Base-by-base conservation (phyloP, 371 early-diverging fungal species). In the Mucor mucedo region DNA sequence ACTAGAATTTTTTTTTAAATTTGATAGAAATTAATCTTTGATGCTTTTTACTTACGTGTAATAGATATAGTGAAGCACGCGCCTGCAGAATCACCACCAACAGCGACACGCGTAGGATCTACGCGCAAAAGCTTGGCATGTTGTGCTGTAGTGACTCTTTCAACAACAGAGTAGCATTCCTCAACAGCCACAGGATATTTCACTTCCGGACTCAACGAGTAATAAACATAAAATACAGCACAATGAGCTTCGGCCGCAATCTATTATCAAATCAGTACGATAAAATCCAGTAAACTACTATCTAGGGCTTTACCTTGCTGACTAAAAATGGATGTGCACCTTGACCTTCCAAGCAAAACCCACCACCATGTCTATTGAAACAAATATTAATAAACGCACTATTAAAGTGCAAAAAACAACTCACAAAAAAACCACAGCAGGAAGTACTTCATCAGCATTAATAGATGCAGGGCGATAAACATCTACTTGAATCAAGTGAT, bases 11-110 rank as follows among this genome's bases (percentile, higher is more conserved):
- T 21, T 65, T 9, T 49, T 38, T 5, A 39, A 55, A n/a, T 45
- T 16, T 14, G 16, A n/a, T 45, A n/a, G 47, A 3, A n/a, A 2
- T 16, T 3, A 2, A 2, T 6, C 16, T 21, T 28, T 7, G 21
- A 8, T 44, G 32, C 55, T 40, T 14, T 49, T n/a, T n/a, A 58
- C 49, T 65, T 60, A 47, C 65, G 32, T 9, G 56, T 29, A 11
- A 60, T 14, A n/a, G 41, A 59, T 6, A 55, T 56, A 11, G 68
- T 16, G 27, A 71, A 39, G 35, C 67, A 67, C 28, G 68, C 67
- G 9, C 71, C 71, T 1, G 60, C 68, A 50, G 68, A 68, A 41
- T 71, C 68, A 32, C 71, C 71, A 14, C 63, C 62, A 1, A 71
- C 21, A 7, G 52, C 63, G 2, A 71, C 40, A 7, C 49, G 44